Evolutionary conservation across 2,329 filamentous ascomycete species (phyloP).

Genomic region (Geosmithia putterillii): DNA sequence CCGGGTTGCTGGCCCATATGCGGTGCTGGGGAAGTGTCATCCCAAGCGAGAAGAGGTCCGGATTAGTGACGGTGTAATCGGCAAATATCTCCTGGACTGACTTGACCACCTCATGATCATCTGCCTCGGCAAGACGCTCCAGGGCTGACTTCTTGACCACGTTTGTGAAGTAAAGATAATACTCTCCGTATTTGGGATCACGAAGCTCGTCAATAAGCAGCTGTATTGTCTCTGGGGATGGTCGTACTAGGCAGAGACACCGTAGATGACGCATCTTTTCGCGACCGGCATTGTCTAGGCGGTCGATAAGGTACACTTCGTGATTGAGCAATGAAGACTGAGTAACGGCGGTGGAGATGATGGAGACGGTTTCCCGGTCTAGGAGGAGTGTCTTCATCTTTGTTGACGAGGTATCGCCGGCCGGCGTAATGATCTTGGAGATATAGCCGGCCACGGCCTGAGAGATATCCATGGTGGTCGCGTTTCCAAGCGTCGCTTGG

Average conservation of each 20-base stretch:
- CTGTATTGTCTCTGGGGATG: slow-evolving; percentile 86
- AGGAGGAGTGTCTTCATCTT: slow-evolving; percentile 98
- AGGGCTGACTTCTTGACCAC: slow-evolving; percentile 93
- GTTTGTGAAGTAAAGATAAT: slow-evolving; percentile 95
- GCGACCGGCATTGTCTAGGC: slow-evolving; percentile 74
- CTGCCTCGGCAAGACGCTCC: slow-evolving; percentile 87
- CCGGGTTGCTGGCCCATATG: slow-evolving; percentile 71
- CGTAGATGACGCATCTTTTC: slow-evolving; percentile 98
- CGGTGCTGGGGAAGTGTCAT: slow-evolving; percentile 60
- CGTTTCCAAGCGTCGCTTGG: neutral
- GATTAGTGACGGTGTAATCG: slow-evolving; percentile 90
- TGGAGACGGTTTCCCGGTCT: slow-evolving; percentile 86
- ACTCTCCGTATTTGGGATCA: slow-evolving; percentile 95
- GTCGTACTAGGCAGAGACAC: slow-evolving; percentile 85
- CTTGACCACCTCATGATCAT: slow-evolving; percentile 95
- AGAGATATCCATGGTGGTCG: slow-evolving; percentile 72
- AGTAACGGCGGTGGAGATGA: slow-evolving; percentile 89
- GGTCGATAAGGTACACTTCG: slow-evolving; percentile 96
- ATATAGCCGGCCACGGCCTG: slow-evolving; percentile 91
- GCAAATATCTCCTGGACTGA: slow-evolving; percentile 92
- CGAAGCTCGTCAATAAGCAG: slow-evolving; percentile 88
- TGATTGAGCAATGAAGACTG: slow-evolving; percentile 91
- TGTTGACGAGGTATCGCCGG: slow-evolving; percentile 60
- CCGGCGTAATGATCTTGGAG: slow-evolving; percentile 75
- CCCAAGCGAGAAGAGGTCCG: slow-evolving; percentile 77